Evolutionary conservation across 2,329 filamentous ascomycete species (phyloP), one percentile per base, ranked within the genome.

Genomic region (Aquanectria penicillioides): DNA sequence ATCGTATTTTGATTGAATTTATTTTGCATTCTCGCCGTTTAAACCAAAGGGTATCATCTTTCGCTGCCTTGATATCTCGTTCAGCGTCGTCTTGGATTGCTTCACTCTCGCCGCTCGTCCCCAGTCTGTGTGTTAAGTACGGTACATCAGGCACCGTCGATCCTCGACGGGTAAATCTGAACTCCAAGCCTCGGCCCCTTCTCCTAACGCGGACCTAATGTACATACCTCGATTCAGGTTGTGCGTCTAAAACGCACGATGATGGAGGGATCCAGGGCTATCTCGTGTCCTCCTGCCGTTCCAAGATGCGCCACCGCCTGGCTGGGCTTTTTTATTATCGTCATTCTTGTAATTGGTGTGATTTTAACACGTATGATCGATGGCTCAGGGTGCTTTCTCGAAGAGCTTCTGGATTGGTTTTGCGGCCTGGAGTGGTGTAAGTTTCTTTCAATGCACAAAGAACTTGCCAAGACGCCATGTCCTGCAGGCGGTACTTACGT

Each of bases 391-490:
- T 13, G 85, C 89, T 75, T 93, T 94, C 70, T 94, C 92, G 65
- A 97, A 93, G 2, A 92, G 86, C 73, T 90, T 91, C 75, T 94
- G 89, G 57, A 97, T 96, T 0, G 92, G 92, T 82, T 94, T 94
- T 47, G 92, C 92, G 46, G 91, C 92, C 91, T 93, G 64, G 11
- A 31, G 57, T 50, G 9, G 40, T 18, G 50, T 66, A 67, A 74
- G 66, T 38, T 57, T 31, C 29, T 25, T 9, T 26, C 25, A 29
- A 26, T 10, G 11, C 12, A 36, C 13, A 31, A 7, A 28, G 38
- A 5, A 41, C n/a, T 25, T 17, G 17, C 10, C 4, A 22, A 13
- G 9, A 18, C 22, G 11, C 7, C 18, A 2, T 8, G 34, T 15
- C 15, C 6, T 10, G 22, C 6, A 13, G 4, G n/a, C 8, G 17